phyloP scores from a whole-genome alignment of 768 basidiomycete species.

The Lactarius indigo region DNA sequence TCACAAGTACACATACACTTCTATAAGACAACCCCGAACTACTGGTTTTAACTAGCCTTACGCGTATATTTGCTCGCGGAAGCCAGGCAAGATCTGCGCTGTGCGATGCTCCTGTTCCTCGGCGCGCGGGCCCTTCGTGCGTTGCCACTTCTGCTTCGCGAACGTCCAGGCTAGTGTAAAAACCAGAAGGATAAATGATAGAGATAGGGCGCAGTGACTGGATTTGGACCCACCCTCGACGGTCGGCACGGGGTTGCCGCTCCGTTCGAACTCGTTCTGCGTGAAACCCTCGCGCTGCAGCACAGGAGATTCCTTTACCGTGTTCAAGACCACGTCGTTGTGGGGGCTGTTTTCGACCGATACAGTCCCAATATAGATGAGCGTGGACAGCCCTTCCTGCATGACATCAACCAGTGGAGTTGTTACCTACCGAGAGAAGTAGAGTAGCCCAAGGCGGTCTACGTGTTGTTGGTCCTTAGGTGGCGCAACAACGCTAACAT shows the following conservation, averaged over 20 bases:
- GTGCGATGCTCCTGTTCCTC: conserved; percentile 35
- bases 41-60: conserved; percentile 11
- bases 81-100: conserved; percentile 44
- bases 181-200: not conserved
- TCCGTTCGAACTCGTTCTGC: conserved; percentile 45
- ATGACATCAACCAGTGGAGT: not conserved
- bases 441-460: conserved; percentile 48
- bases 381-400: not conserved
- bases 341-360: conserved; percentile 33
- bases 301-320: conserved; percentile 42
- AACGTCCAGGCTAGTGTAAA: conserved; percentile 46
- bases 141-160: conserved; percentile 53
- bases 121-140: conserved; percentile 33
- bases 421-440: conserved; percentile 41
- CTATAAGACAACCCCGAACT: too few species aligned
- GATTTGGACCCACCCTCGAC: conserved; percentile 37
- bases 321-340: conserved; percentile 42
- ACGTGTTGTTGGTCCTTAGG: conserved; percentile 50
- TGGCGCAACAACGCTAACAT: conserved; percentile 41
- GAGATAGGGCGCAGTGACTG: too few species aligned
- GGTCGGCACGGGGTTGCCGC: conserved; percentile 41
- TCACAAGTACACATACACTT: too few species aligned
- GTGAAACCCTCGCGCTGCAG: conserved; percentile 42
- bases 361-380: not conserved
- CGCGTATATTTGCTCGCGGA: conserved; percentile 41